These are phyloP conservation scores for Pseudomonodictys pantanalensis DNA, from an alignment of 495 filamentous ascomycete species.

Conservation along the genomic window DNA sequence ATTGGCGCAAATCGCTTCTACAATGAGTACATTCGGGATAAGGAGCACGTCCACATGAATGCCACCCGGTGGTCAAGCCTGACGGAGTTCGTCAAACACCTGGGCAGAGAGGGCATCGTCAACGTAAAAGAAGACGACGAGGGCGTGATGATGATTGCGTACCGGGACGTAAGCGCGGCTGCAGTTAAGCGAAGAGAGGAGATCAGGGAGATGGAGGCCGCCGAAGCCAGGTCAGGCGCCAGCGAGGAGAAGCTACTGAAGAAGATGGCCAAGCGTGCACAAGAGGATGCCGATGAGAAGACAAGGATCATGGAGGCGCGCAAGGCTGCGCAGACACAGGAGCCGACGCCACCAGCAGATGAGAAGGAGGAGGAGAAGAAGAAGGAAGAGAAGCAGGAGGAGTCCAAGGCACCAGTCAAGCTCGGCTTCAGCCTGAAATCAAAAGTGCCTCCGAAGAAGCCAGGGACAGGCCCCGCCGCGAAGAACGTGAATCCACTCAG, in stretches of 20 bases:
- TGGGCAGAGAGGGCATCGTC: slow-evolving; percentile 81
- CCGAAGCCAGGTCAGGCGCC: slow-evolving; percentile 87
- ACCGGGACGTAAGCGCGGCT: slow-evolving; percentile 87
- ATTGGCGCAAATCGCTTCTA: slow-evolving; percentile 90
- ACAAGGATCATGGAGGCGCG: slow-evolving; percentile 41
- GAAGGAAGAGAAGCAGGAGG: background rate
- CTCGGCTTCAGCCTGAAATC: slow-evolving; percentile 27
- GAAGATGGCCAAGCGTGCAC: slow-evolving; percentile 78
- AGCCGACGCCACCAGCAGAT: background rate
- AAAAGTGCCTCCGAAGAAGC: slow-evolving; percentile 4
- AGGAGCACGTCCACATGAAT: slow-evolving; percentile 91
- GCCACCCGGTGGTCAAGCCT: slow-evolving; percentile 80
- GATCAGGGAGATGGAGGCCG: slow-evolving; percentile 73
- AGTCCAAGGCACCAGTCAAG: slow-evolving; percentile 16
- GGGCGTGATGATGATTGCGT: slow-evolving; percentile 73
- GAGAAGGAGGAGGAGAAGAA: slow-evolving; percentile 3
- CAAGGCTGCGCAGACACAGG: slow-evolving; percentile 7
- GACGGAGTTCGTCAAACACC: slow-evolving; percentile 80
- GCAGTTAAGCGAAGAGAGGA: slow-evolving; percentile 76
- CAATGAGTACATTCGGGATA: slow-evolving; percentile 76
- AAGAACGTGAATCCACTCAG: slow-evolving; percentile 31
- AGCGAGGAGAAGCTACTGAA: slow-evolving; percentile 74
- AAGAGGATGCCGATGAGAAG: slow-evolving; percentile 51
- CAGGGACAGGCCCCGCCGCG: slow-evolving; percentile 9
- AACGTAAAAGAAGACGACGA: slow-evolving; percentile 87